Base-by-base conservation (phyloP, 1,284 basidiomycete genomes). In the Ceratobasidium sp. region DNA sequence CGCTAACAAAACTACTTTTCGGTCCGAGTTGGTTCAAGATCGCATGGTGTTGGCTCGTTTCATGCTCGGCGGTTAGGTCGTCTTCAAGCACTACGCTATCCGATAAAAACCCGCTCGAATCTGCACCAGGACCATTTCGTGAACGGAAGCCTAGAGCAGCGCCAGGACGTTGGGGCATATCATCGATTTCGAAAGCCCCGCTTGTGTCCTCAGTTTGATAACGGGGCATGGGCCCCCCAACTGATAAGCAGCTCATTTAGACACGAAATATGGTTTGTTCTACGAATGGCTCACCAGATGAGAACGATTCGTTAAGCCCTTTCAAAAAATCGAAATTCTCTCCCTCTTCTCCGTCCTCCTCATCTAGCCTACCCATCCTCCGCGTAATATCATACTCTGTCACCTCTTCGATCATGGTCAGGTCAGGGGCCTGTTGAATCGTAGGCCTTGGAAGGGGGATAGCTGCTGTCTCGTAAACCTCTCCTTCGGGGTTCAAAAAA, bases 91-190 rank as follows among this genome's bases (percentile, higher is more conserved):
- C n/a, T 3, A 34, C 48, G 21, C 64, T 67, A 1, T 67, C 48
- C 18, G 64, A 67, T 34, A 67, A 30, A 36, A 67, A 67, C 1
- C 48, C 64, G 28, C 64, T 67, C 34, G 48, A 46, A 34, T 55
- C 50, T 18, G 9, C 34, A 8, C 23, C 50, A 23, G 23, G 39
- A 12, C n/a, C 1, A 1, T 41, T 36, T 55, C 50, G 64, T 16
- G 48, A 48, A 32, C 64, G 64, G 34, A 67, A 67, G 39, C 64
- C 64, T 50, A 67, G 30, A 18, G 64, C 64, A 50, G 64, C 64
- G 23, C 64, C 64, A 55, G 64, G 64, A 67, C 64, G 64, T 64
- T 64, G 46, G 16, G 64, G 64, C 14, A 67, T 67, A 30, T 67
- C 64, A 12, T 67, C 50, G n/a, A 67, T 41, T 36, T 34, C 50